A percentile compares a stretch with the other conserved stretches of the same genome.
Evolutionary conservation across 2,329 filamentous ascomycete genomes (phyloP).

Genomic region (Trichoderma sp.): DNA sequence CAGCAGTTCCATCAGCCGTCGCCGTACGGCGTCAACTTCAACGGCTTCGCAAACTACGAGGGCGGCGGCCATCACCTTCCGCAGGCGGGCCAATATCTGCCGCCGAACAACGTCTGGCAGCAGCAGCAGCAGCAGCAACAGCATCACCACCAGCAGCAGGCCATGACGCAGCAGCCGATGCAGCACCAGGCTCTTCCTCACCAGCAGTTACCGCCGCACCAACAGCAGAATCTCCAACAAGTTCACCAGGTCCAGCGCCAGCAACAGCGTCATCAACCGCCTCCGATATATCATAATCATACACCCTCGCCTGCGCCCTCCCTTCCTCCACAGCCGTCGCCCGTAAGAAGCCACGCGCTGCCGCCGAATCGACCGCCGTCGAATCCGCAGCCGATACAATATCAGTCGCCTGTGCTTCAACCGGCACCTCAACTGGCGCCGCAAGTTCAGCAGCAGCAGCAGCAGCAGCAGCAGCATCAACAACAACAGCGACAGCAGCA

Average conservation of each 20-base stretch:
- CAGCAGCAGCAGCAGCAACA: conserved; percentile 26
- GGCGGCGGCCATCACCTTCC: conserved; percentile 24
- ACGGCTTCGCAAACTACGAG: conserved; percentile 18
- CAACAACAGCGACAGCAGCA: conserved; percentile 14
- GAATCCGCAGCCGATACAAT: conserved; percentile 19
- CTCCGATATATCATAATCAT: conserved; percentile 28
- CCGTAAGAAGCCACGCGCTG: conserved; percentile 24
- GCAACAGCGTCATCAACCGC: conserved; percentile 33
- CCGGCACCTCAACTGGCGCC: conserved; percentile 10
- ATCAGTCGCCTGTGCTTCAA: conserved; percentile 4
- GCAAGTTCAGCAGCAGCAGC: conserved; percentile 2
- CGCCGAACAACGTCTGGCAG: conserved; percentile 16
- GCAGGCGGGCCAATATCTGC: conserved; percentile 16
- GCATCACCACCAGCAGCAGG: conserved; percentile 26
- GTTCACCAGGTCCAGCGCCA: conserved; percentile 35
- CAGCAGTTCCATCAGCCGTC: conserved; percentile 28
- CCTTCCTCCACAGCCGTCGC: conserved; percentile 15
- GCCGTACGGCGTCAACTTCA: conserved; percentile 17
- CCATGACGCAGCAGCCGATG: conserved; percentile 26
- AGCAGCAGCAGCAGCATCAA: conserved; percentile 12
- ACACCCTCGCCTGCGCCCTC: conserved; percentile 21
- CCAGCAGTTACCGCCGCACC: conserved; percentile 37
- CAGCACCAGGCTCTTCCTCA: conserved; percentile 30
- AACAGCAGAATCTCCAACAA: conserved; percentile 27
- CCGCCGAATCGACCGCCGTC: conserved; percentile 24